These are phyloP conservation scores for Cryphonectria parasitica DNA, from an alignment of 2,329 filamentous ascomycete genomes.

Conservation along the genomic window DNA sequence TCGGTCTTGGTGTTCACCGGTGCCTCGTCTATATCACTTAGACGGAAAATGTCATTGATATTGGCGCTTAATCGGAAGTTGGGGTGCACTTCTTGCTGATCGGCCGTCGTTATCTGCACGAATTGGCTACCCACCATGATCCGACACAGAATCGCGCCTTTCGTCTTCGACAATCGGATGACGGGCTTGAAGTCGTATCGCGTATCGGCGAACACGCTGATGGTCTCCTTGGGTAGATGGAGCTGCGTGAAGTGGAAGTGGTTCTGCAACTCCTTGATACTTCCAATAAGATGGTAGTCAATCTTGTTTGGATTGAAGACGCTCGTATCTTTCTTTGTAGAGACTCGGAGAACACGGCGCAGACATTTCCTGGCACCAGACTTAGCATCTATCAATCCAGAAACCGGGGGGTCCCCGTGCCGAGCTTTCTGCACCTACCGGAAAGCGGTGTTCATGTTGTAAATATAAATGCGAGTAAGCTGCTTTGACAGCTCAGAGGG, in stretches of 20 bases:
- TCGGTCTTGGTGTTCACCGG: conserved; percentile 66
- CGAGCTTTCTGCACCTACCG: conserved; percentile 46
- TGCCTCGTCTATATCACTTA: conserved; percentile 70
- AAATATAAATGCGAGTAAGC: conserved; percentile 66
- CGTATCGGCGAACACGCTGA: conserved; percentile 69
- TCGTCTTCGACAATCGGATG: conserved; percentile 68
- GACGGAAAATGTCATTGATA: conserved; percentile 71
- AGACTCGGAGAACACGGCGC: conserved; percentile 63
- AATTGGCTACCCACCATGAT: conserved; percentile 73
- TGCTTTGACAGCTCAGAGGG: conserved; percentile 64
- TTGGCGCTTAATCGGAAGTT: conserved; percentile 64
- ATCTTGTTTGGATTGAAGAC: conserved; percentile 68
- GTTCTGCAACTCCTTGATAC: conserved; percentile 64
- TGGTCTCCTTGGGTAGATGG: conserved; percentile 71
- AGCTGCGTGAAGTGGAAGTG: conserved; percentile 70
- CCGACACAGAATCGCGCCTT: conserved; percentile 70
- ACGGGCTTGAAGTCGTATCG: conserved; percentile 68
- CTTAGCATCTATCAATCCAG: neutral
- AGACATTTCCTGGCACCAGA: conserved; percentile 59
- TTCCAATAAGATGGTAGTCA: conserved; percentile 68
- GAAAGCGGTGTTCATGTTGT: conserved; percentile 75
- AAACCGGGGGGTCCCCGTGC: neutral
- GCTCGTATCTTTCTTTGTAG: conserved; percentile 62
- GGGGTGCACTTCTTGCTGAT: conserved; percentile 70
- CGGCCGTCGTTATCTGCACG: conserved; percentile 69